Conservation (phyloP, 2,329 filamentous ascomycete species). For the Pezicula radicicola region DNA sequence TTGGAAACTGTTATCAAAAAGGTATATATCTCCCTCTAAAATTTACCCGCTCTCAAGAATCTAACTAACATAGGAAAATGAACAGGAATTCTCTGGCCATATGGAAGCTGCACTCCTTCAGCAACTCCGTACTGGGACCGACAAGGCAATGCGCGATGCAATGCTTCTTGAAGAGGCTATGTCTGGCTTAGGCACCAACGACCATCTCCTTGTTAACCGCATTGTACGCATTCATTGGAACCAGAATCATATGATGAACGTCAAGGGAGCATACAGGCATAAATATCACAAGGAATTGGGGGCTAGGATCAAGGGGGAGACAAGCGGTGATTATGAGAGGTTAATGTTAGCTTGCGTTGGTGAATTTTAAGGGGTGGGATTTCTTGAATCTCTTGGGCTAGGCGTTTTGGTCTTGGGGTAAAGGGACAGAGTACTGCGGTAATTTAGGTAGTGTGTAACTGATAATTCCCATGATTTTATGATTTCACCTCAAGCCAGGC, state of each 20-base stretch:
- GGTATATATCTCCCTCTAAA: conserved; percentile 35
- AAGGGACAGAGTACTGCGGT: too few relatives aligned
- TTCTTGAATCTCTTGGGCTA: too few relatives aligned
- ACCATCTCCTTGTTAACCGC: conserved; percentile 73
- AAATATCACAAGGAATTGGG: conserved; percentile 66
- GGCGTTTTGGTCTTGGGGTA: too few relatives aligned
- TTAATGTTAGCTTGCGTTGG: conserved; percentile 66
- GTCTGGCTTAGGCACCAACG: conserved; percentile 84
- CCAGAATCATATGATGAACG: conserved; percentile 66
- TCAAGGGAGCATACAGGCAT: conserved; percentile 75
- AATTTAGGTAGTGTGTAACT: too few relatives aligned
- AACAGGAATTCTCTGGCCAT: conserved; percentile 79
- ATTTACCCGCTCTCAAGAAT: conserved; percentile 3
- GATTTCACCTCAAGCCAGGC: too few relatives aligned
- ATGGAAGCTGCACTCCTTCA: conserved; percentile 83
- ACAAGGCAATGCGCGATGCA: conserved; percentile 84
- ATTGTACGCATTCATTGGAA: conserved; percentile 85
- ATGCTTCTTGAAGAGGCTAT: conserved; percentile 80
- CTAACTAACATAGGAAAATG: conserved; percentile 8
- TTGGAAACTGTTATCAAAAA: conserved; percentile 73
- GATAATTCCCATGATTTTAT: too few relatives aligned
- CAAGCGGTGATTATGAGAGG: conserved; percentile 77
- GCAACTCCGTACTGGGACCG: conserved; percentile 73
- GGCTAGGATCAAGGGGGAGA: conserved; percentile 74
- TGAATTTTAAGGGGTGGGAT: conserved; percentile 8